Conservation (phyloP, 2,329 filamentous ascomycete species). For the Teratosphaeria destructans region DNA sequence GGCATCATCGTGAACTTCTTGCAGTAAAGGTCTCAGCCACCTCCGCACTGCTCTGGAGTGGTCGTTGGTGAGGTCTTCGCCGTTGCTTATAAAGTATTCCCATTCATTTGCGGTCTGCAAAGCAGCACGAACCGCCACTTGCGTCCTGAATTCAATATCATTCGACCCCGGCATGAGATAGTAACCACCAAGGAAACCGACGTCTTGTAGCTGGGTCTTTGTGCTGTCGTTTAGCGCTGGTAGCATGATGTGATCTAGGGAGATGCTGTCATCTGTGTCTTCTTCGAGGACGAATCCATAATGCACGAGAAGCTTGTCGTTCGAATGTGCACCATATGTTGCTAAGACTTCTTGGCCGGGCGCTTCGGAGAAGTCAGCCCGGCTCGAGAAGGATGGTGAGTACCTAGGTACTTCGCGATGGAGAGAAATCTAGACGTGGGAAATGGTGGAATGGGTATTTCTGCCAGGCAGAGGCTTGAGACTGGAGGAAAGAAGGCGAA, state of each 20-base stretch:
- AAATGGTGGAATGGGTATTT: neutral
- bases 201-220: slow-evolving; percentile 29
- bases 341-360: slow-evolving; percentile 54
- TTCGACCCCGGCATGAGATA: slow-evolving; percentile 19
- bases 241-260: slow-evolving; percentile 33
- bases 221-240: slow-evolving; percentile 26
- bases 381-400: neutral
- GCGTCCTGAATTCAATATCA: slow-evolving; percentile 35
- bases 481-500: neutral
- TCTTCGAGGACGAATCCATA: slow-evolving; percentile 39
- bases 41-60: slow-evolving; percentile 16
- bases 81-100: slow-evolving; percentile 20
- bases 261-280: slow-evolving; percentile 31
- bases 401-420: neutral
- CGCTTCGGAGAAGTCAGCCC: slow-evolving; percentile 3
- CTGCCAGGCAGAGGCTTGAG: neutral
- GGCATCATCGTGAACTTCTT: slow-evolving; percentile 6
- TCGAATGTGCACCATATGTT: slow-evolving; percentile 59
- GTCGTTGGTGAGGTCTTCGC: slow-evolving; percentile 22
- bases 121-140: slow-evolving; percentile 31
- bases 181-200: slow-evolving; percentile 32
- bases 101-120: slow-evolving; percentile 23
- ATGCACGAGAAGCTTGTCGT: slow-evolving; percentile 63
- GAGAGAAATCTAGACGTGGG: neutral
- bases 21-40: slow-evolving; percentile 4